Evolutionary conservation across 371 early-diverging fungal genomes (phyloP).

Genomic region (Lichtheimia ramosa): DNA sequence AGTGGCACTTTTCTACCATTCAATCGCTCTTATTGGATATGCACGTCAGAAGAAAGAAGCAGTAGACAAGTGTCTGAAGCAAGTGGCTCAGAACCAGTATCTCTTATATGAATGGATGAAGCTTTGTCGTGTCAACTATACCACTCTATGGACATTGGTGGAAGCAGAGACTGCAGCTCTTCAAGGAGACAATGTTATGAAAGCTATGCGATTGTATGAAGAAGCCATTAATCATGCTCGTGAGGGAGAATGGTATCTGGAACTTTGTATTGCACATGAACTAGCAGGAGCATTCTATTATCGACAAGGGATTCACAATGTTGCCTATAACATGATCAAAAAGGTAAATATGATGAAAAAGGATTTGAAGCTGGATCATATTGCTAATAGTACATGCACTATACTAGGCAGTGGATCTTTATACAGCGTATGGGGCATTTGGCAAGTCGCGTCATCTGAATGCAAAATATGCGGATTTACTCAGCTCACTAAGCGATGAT

Average conservation of each 20-base stretch:
- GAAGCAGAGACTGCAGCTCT: conserved; percentile 4
- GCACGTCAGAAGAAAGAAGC: conserved; percentile 7
- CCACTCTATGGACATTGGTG: conserved; percentile 34
- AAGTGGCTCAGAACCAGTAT: conserved; percentile 26
- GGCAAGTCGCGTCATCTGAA: conserved; percentile 39
- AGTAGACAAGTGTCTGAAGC: conserved; percentile 14
- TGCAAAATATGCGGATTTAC: conserved; percentile 20
- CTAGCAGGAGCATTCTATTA: conserved; percentile 39
- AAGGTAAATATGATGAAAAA: conserved; percentile 16
- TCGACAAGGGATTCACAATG: conserved; percentile 32
- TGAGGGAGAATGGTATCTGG: conserved; percentile 32
- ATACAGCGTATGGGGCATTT: conserved; percentile 31
- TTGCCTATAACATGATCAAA: conserved; percentile 32
- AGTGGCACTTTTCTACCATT: conserved; percentile 26
- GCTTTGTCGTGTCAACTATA: conserved; percentile 24
- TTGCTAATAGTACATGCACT: neutral
- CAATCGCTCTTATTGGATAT: conserved; percentile 37
- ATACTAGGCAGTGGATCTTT: conserved; percentile 25
- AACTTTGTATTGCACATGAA: conserved; percentile 36
- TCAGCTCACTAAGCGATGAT: conserved; percentile 30
- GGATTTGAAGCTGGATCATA: neutral
- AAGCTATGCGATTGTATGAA: conserved; percentile 30
- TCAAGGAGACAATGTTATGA: conserved; percentile 11
- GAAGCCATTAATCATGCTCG: conserved; percentile 37
- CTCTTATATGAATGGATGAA: conserved; percentile 27